Evolutionary conservation across 768 basidiomycete species (phyloP), one percentile per base, ranked within the genome.

Genomic region (Trametes maxima): DNA sequence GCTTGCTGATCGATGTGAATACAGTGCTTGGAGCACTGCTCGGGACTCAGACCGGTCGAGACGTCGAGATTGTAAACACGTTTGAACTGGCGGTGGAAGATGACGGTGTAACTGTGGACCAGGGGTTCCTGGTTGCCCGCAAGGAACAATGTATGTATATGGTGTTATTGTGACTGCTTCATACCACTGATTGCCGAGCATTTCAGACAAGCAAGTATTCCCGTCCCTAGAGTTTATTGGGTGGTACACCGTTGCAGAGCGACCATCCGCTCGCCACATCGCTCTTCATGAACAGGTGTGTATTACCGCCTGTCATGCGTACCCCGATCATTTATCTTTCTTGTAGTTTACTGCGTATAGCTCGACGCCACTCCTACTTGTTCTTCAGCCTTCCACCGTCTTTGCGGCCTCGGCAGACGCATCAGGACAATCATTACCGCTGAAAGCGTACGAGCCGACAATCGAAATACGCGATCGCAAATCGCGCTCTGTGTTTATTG

Each of bases 221-320:
- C 97, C 97, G 12, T 94, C 95, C 0, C 82, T 98, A 36, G 97
- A 98, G 71, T 89, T 99, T 70, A 91, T 99, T 52, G 97, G 97
- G 8, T 99, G 97, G 97, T 99, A 99, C 75, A 92, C 91, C 0
- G 87, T 95, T 45, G 88, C 93, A 16, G 72, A 82, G n/a, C 77
- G 79, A 12, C 94, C 94, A 0, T 87, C 87, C 1, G 69, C 82
- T n/a, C 78, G 78, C 19, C 94, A 98, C 69, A 86, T 94, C 46
- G 79, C 83, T 1, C 80, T 98, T 17, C 94, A 98, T 71, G 87
- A 92, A 72, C 94, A 97, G 79, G 95, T 88, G 60, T 16, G 75
- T 65, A 37, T 14, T 19, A 14, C 12, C 21, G 44, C 50, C 51
- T 52, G 42, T 49, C 33, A 24, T 8, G 5, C 13, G 22, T 28